These are phyloP conservation scores for Casuarina equisetifolia DNA, from an alignment of 306 rosid species.

Conservation along the genomic window DNA sequence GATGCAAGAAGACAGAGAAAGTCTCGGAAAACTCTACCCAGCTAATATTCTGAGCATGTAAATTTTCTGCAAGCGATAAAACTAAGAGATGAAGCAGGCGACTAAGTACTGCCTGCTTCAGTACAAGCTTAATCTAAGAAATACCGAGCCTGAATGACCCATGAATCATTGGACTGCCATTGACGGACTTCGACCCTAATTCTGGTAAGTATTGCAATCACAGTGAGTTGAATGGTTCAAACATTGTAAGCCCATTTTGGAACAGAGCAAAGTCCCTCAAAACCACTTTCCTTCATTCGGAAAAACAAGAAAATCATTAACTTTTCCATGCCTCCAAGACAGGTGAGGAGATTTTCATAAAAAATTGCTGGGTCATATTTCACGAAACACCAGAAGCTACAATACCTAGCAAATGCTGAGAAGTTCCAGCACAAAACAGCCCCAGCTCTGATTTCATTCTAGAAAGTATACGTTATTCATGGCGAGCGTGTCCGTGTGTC, in stretches of 20 bases:
- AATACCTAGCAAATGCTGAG: neutral
- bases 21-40: neutral
- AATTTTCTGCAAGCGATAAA: neutral
- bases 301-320: neutral
- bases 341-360: too few species aligned
- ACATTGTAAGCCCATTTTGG: neutral
- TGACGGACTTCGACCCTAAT: neutral
- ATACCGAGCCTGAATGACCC: neutral
- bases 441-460: neutral
- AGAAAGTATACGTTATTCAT: neutral
- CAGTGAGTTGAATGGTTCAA: too few species aligned
- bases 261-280: neutral
- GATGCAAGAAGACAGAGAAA: neutral
- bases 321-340: too few species aligned
- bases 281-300: neutral
- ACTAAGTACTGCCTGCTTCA: neutral
- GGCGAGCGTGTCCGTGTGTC: neutral
- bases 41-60: neutral
- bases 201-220: neutral
- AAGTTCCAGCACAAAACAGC: neutral
- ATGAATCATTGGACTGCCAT: neutral
- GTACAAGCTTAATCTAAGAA: neutral
- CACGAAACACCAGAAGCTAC: neutral
- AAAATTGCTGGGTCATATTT: neutral
- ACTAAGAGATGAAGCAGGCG: neutral